These are phyloP conservation scores for Macrolepiota fuliginosa DNA, from an alignment of 768 basidiomycete species.

Conservation along the genomic window DNA sequence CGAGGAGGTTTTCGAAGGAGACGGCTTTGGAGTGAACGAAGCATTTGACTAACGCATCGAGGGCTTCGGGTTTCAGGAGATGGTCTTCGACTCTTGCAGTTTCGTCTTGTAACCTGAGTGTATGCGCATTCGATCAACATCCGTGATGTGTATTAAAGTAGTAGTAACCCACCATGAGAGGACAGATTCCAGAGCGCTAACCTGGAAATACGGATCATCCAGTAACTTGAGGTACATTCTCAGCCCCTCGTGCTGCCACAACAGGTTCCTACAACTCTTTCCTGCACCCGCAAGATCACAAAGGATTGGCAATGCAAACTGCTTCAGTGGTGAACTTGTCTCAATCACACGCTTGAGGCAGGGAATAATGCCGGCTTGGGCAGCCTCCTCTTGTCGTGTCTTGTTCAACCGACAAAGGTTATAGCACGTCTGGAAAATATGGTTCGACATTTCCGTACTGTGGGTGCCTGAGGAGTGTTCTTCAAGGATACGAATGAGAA, in stretches of 20 bases:
- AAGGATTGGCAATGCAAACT: slow-evolving; percentile 94
- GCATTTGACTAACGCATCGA: slow-evolving; percentile 71
- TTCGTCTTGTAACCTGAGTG: slow-evolving; percentile 87
- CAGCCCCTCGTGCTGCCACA: slow-evolving; percentile 96
- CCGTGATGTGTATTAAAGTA: not conserved
- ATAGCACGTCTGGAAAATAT: slow-evolving; percentile 96
- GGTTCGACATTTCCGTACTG: slow-evolving; percentile 95
- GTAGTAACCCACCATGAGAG: slow-evolving; percentile 73
- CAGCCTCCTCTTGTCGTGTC: slow-evolving; percentile 93
- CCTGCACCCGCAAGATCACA: slow-evolving; percentile 96
- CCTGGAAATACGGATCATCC: slow-evolving; percentile 88
- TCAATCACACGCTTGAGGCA: slow-evolving; percentile 86
- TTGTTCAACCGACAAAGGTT: slow-evolving; percentile 96
- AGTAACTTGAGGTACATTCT: slow-evolving; percentile 73
- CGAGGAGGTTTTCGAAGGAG: slow-evolving; percentile 89
- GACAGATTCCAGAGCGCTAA: slow-evolving; percentile 87
- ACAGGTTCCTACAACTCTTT: slow-evolving; percentile 82
- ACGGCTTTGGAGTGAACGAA: slow-evolving; percentile 86
- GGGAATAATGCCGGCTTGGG: slow-evolving; percentile 92
- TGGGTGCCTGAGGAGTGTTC: slow-evolving; percentile 77
- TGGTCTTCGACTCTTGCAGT: slow-evolving; percentile 91
- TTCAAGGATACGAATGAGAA: slow-evolving; percentile 81
- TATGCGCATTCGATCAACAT: not conserved
- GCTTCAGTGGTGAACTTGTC: slow-evolving; percentile 88
- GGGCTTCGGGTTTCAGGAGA: slow-evolving; percentile 60